A percentile compares a stretch with the other conserved stretches of the same genome.
These are phyloP conservation scores for Pterula multifida DNA, from an alignment of 1,284 basidiomycete species.

Conservation along the genomic window DNA sequence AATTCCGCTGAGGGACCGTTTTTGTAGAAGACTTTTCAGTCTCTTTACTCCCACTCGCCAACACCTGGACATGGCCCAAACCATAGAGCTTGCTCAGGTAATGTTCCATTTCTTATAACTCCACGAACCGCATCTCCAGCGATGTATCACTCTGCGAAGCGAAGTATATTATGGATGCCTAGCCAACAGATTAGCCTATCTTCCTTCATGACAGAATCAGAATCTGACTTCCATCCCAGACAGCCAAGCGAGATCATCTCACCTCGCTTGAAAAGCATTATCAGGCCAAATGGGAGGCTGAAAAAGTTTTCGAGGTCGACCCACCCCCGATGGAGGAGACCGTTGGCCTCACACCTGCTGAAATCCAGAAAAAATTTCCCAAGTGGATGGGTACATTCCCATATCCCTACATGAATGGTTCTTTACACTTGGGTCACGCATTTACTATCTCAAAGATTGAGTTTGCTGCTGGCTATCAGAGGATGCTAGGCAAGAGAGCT, in stretches of 20 bases:
- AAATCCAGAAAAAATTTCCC: slow-evolving; percentile 66
- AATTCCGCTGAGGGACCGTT: not conserved
- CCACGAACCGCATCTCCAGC: too few relatives aligned
- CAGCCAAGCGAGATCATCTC: slow-evolving; percentile 85
- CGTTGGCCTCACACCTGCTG: slow-evolving; percentile 46
- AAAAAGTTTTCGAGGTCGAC: slow-evolving; percentile 73
- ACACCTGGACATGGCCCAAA: slow-evolving; percentile 31
- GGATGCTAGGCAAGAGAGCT: slow-evolving; percentile 90
- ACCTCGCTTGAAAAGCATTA: slow-evolving; percentile 76
- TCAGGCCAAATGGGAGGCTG: slow-evolving; percentile 68
- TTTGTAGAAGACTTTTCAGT: not conserved
- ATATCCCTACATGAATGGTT: slow-evolving; percentile 98
- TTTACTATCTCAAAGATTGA: slow-evolving; percentile 99
- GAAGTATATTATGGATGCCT: too few relatives aligned
- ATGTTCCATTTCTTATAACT: slow-evolving; percentile 10
- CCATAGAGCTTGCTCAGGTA: slow-evolving; percentile 44
- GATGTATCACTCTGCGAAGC: too few relatives aligned
- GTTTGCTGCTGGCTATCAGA: slow-evolving; percentile 91
- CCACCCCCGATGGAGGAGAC: slow-evolving; percentile 65
- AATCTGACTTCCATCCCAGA: slow-evolving; percentile 32
- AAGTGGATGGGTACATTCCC: slow-evolving; percentile 98
- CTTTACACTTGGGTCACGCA: slow-evolving; percentile 92
- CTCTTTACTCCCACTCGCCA: not conserved
- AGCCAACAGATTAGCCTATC: too few relatives aligned
- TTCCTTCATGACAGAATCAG: not conserved